phyloP scores from a whole-genome alignment of 306 rosid genomes.

The Acacia confusa region DNA sequence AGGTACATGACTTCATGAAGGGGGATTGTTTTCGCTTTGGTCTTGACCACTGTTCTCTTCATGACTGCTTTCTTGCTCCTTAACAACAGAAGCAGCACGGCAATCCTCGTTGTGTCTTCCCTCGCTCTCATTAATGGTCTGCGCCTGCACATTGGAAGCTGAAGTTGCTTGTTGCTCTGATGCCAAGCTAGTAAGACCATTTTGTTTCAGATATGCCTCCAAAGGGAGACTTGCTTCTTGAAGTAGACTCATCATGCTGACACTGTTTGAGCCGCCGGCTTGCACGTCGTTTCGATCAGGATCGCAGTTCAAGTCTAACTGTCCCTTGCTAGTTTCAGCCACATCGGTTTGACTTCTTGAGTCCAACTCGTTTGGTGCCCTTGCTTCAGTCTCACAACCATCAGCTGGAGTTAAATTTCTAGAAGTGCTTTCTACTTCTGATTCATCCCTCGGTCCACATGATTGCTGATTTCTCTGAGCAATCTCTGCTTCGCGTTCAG shows the following conservation, averaged over 20 bases:
- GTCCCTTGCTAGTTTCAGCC: constrained; percentile 68
- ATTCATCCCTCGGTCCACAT: constrained; percentile 66
- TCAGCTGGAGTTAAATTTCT: constrained; percentile 60
- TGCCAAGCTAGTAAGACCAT: constrained; percentile 81
- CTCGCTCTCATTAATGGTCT: constrained; percentile 62
- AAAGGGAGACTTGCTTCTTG: constrained; percentile 85
- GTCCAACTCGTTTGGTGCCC: constrained; percentile 60
- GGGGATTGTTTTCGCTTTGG: constrained; percentile 53
- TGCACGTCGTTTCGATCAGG: constrained; percentile 68
- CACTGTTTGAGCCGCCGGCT: constrained; percentile 48
- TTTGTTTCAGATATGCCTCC: constrained; percentile 78
- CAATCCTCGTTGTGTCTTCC: constrained; percentile 58
- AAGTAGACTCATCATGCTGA: constrained; percentile 81
- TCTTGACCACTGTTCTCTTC: constrained; percentile 65
- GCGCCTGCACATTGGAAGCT: constrained; percentile 53
- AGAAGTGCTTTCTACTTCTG: constrained; percentile 73
- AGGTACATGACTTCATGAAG: constrained; percentile 32
- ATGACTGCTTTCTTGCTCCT: constrained; percentile 57
- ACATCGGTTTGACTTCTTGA: constrained; percentile 58
- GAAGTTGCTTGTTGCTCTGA: constrained; percentile 73
- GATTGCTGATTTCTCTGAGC: constrained; percentile 73
- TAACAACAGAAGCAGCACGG: constrained; percentile 46
- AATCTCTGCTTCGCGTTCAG: constrained; percentile 96
- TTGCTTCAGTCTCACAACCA: constrained; percentile 65
- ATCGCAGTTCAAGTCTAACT: constrained; percentile 76